Evolutionary conservation across 441 rosid species (phyloP).

Genomic region (Bruguiera hainesii): DNA sequence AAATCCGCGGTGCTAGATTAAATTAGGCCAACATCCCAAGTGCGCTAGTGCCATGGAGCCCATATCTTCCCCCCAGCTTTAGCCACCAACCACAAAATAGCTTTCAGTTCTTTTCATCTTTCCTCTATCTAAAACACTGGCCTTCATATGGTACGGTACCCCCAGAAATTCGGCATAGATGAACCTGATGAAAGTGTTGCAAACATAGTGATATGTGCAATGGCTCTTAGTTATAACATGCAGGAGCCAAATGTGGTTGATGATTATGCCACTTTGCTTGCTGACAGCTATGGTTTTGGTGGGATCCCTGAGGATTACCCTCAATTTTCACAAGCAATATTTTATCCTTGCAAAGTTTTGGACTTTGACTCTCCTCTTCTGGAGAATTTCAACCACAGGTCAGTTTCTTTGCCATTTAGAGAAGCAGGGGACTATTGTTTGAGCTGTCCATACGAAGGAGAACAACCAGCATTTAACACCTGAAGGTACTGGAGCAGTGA

Average conservation of each 20-base stretch:
- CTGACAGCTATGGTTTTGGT: neutral
- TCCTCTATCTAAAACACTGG: neutral
- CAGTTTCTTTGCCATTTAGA: slow-evolving; percentile 5
- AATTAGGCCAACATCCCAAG: neutral
- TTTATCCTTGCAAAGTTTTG: slow-evolving; percentile 1
- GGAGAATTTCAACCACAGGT: slow-evolving; percentile 15
- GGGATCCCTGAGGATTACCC: slow-evolving; percentile 4
- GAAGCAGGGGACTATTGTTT: slow-evolving; percentile 3
- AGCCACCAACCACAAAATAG: neutral
- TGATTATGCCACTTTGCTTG: slow-evolving; percentile 13
- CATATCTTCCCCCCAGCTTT: neutral
- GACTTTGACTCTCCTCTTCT: slow-evolving; percentile 9
- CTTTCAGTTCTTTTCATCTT: neutral
- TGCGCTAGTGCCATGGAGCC: neutral
- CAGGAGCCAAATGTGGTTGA: slow-evolving; percentile 9
- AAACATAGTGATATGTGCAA: neutral
- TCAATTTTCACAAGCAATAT: slow-evolving; percentile 8
- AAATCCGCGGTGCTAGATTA: slow-evolving; percentile 11
- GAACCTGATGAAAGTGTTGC: neutral
- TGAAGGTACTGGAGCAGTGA: slow-evolving; percentile 21
- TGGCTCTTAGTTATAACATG: slow-evolving; percentile 10
- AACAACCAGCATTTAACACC: slow-evolving; percentile 5
- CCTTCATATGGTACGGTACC: too few species aligned
- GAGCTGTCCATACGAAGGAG: neutral
- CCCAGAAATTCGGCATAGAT: neutral